Percentiles rank a stretch among this genome's conserved stretches.
These are phyloP conservation scores for Lecanicillium sp. DNA, from an alignment of 2,329 filamentous ascomycete species.

Conservation along the genomic window DNA sequence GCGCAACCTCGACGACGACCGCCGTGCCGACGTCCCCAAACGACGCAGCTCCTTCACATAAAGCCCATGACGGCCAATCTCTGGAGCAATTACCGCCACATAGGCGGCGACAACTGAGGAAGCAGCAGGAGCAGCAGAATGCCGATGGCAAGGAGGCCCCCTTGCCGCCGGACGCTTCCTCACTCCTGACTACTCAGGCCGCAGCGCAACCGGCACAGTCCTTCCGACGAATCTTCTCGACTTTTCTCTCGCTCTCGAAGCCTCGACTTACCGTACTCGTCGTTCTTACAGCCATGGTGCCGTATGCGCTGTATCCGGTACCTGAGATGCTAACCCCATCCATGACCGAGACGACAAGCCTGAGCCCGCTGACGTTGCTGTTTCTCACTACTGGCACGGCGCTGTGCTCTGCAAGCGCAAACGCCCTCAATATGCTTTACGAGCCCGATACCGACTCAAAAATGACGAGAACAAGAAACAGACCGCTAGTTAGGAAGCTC, in stretches of 20 bases:
- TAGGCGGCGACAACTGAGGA: constrained; percentile 29
- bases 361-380: constrained; percentile 83
- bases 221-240: constrained; percentile 62
- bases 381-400: constrained; percentile 89
- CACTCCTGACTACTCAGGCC: constrained; percentile 47
- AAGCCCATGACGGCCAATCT: constrained; percentile 14
- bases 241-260: constrained; percentile 89
- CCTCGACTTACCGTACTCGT: constrained; percentile 88
- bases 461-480: constrained; percentile 89
- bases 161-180: constrained; percentile 47
- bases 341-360: constrained; percentile 62
- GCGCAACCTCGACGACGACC: constrained; percentile 20
- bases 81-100: constrained; percentile 27
- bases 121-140: constrained; percentile 17
- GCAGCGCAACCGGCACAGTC: constrained; percentile 45
- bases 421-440: constrained; percentile 95
- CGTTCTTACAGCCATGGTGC: constrained; percentile 80
- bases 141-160: constrained; percentile 20
- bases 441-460: constrained; percentile 84
- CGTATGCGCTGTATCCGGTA: constrained; percentile 90
- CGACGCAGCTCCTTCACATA: not conserved
- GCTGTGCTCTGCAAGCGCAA: constrained; percentile 83
- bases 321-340: constrained; percentile 74
- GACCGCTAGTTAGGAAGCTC: constrained; percentile 78
- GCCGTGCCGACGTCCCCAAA: not conserved